Evolutionary conservation across 2,329 filamentous ascomycete species (phyloP).

Genomic region (Verticillium alfalfae): DNA sequence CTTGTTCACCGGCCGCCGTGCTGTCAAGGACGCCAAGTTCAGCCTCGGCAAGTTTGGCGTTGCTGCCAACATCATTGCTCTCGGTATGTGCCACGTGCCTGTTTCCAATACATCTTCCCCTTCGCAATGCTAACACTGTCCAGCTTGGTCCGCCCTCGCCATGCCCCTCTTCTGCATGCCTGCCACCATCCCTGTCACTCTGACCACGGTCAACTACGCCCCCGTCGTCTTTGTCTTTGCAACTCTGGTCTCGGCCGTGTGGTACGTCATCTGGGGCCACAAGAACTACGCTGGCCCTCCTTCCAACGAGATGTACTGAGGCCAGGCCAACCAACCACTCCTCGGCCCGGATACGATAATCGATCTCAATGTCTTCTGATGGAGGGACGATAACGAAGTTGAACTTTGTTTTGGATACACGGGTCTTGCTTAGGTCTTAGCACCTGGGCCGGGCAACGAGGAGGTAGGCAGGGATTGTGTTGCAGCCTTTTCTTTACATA

Average conservation of each 20-base stretch:
- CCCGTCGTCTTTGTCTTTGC: conserved; percentile 69
- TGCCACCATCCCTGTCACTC: conserved; percentile 52
- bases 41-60: conserved; percentile 57
- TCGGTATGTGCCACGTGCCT: conserved; percentile 38
- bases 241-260: conserved; percentile 52
- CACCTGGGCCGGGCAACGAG: background rate
- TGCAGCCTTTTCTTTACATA: background rate
- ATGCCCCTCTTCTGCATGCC: conserved; percentile 74
- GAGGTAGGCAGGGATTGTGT: background rate
- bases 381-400: background rate
- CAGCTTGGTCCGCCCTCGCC: conserved; percentile 62
- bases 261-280: conserved; percentile 67
- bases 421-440: background rate
- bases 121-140: conserved; percentile 17
- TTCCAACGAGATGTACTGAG: conserved; percentile 28
- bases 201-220: conserved; percentile 64
- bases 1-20: conserved; percentile 52
- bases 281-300: conserved; percentile 63
- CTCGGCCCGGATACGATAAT: background rate
- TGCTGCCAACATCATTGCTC: conserved; percentile 58
- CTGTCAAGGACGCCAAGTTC: conserved; percentile 52
- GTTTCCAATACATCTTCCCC: background rate
- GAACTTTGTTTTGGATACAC: background rate
- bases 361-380: background rate
- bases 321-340: background rate